phyloP scores from a whole-genome alignment of 1,284 basidiomycete species.

The Trichosporon coremiiforme region DNA sequence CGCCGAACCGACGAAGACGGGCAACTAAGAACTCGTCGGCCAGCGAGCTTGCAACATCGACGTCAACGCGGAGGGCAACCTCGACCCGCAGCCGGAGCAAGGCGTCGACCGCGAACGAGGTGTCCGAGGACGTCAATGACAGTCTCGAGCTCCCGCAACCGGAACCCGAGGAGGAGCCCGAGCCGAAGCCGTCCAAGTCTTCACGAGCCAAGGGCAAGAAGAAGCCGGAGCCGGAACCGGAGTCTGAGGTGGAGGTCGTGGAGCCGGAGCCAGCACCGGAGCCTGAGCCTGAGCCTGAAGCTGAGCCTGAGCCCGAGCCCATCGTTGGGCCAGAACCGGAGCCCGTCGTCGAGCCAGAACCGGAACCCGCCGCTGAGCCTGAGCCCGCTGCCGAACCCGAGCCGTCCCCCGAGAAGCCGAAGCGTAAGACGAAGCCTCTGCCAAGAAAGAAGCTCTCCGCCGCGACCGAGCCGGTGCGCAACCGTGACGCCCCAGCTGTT shows the following conservation, averaged over 20 bases:
- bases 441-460: conserved; percentile 23
- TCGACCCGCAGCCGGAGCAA: conserved; percentile 11
- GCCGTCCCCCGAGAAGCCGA: conserved; percentile 5
- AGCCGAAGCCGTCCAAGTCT: conserved; percentile 14
- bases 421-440: conserved; percentile 30
- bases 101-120: conserved; percentile 22
- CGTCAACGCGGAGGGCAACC: conserved; percentile 10
- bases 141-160: neutral
- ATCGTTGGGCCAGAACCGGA: conserved; percentile 11
- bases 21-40: neutral
- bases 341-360: conserved; percentile 20
- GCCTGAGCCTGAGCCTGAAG: neutral
- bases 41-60: neutral
- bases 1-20: conserved; percentile 17
- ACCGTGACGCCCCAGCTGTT: neutral
- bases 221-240: conserved; percentile 17
- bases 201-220: conserved; percentile 15
- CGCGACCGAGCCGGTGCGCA: neutral
- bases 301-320: conserved; percentile 10
- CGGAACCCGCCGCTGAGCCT: neutral
- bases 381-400: neutral
- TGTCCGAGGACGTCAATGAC: neutral
- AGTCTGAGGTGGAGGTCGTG: neutral
- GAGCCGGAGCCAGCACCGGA: neutral
- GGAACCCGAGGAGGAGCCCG: neutral